Percentiles rank a stretch among this genome's conserved stretches.
These are phyloP conservation scores for Dactylorhiza incarnata DNA, from an alignment of 106 monocot species.

Conservation along the genomic window DNA sequence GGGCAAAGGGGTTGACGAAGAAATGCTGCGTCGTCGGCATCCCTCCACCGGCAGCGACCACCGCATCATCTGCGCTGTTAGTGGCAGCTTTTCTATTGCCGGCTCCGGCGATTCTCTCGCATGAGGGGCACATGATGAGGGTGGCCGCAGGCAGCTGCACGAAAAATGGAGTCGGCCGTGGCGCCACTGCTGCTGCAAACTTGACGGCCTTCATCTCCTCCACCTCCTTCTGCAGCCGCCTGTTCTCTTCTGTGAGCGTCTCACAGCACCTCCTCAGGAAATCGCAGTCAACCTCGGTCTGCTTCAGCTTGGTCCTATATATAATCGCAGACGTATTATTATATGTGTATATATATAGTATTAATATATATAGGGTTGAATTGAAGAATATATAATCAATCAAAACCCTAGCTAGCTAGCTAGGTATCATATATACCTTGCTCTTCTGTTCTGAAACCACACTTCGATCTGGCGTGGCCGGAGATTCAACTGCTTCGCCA, in stretches of 20 bases:
- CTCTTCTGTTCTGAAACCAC: constrained; percentile 34
- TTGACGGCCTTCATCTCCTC: constrained; percentile 25
- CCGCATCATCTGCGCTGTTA: not conserved
- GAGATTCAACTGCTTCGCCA: constrained; percentile 29
- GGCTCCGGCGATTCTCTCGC: constrained; percentile 10
- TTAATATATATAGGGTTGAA: too few species aligned
- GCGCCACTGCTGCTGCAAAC: not conserved
- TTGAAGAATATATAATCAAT: not conserved
- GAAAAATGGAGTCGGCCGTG: constrained; percentile 4
- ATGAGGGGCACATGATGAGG: constrained; percentile 27
- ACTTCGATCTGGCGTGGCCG: constrained; percentile 28
- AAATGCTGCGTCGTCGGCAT: not conserved
- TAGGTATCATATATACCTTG: constrained; percentile 11
- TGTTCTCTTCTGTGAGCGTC: constrained; percentile 29
- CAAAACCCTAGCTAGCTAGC: not conserved
- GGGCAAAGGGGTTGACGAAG: constrained; percentile 1
- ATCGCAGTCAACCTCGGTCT: constrained; percentile 31
- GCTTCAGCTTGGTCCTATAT: constrained; percentile 22
- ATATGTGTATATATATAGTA: not conserved
- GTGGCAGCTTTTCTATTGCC: not conserved
- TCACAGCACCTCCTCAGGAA: constrained; percentile 36
- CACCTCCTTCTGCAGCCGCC: constrained; percentile 22
- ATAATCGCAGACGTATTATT: too few species aligned
- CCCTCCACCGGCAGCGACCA: not conserved
- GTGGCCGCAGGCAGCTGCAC: constrained; percentile 23